Evolutionary conservation across 345 rosid genomes (phyloP).

Genomic region (Lenwebbia sp.): DNA sequence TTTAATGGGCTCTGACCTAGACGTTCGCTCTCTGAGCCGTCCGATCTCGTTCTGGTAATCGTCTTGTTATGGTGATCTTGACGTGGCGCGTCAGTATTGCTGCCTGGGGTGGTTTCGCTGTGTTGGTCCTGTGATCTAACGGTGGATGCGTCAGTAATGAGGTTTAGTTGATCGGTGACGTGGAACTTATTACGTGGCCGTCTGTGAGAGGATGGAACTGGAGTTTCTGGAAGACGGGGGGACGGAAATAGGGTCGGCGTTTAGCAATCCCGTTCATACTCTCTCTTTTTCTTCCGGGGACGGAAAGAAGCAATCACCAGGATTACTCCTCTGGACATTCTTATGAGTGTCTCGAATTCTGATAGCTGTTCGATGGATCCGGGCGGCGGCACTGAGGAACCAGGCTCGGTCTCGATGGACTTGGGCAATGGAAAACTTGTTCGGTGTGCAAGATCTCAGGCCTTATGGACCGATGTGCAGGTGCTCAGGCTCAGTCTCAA

Average conservation of each 20-base stretch:
- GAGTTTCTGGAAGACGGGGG: neutral
- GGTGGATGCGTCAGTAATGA: neutral
- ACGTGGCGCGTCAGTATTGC: neutral
- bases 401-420: too few species aligned
- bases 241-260: neutral
- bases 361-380: too few species aligned
- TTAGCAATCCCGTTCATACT: neutral
- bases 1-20: neutral
- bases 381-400: too few species aligned
- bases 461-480: too few species aligned
- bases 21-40: neutral
- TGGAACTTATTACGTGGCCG: neutral
- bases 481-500: too few species aligned
- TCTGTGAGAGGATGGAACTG: neutral
- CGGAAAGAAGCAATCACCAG: neutral
- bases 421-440: too few species aligned
- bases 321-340: neutral
- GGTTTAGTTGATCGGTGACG: neutral
- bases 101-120: neutral
- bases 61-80: neutral
- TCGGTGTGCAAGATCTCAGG: too few species aligned
- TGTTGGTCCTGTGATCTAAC: neutral
- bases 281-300: neutral
- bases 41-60: neutral
- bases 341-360: neutral